Percentiles rank a stretch among this genome's conserved stretches.
phyloP scores from a whole-genome alignment of 2,329 filamentous ascomycete genomes.

The Fusarium algeriense region DNA sequence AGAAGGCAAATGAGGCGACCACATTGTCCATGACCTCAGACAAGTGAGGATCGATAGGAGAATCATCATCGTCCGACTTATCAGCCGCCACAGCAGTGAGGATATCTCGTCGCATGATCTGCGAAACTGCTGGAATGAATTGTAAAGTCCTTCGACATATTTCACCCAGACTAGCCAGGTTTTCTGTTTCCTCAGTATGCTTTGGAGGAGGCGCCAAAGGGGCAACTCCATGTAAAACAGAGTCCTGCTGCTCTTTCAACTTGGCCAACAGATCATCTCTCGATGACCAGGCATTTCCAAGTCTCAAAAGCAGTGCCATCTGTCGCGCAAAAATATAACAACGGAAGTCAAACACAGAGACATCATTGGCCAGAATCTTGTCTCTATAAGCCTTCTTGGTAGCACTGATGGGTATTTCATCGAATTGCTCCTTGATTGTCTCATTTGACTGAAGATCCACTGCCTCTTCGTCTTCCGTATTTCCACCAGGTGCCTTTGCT shows the following conservation, averaged over 20 bases:
- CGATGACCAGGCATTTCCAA: slow-evolving; percentile 79
- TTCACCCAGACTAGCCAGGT: slow-evolving; percentile 84
- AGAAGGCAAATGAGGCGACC: slow-evolving; percentile 82
- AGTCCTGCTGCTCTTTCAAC: slow-evolving; percentile 72
- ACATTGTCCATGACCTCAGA: slow-evolving; percentile 76
- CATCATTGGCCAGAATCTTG: slow-evolving; percentile 92
- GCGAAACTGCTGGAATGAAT: slow-evolving; percentile 84
- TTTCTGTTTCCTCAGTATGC: slow-evolving; percentile 73
- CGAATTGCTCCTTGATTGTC: slow-evolving; percentile 56
- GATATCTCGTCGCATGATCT: slow-evolving; percentile 84
- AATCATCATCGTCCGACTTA: slow-evolving; percentile 52
- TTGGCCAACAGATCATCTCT: slow-evolving; percentile 72
- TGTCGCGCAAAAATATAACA: slow-evolving; percentile 95
- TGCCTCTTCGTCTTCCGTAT: slow-evolving; percentile 55
- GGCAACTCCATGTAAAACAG: slow-evolving; percentile 68
- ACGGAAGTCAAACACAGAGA: slow-evolving; percentile 95
- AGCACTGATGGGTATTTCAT: slow-evolving; percentile 72
- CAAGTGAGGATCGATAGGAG: slow-evolving; percentile 53
- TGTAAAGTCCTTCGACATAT: slow-evolving; percentile 85
- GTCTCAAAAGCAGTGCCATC: slow-evolving; percentile 81
- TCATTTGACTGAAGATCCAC: slow-evolving; percentile 65
- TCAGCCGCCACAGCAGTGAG: slow-evolving; percentile 67
- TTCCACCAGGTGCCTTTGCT: slow-evolving; percentile 51
- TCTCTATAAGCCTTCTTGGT: slow-evolving; percentile 87
- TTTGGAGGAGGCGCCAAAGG: slow-evolving; percentile 62